Evolutionary conservation across 768 basidiomycete genomes (phyloP).

Genomic region (Russula virescens): DNA sequence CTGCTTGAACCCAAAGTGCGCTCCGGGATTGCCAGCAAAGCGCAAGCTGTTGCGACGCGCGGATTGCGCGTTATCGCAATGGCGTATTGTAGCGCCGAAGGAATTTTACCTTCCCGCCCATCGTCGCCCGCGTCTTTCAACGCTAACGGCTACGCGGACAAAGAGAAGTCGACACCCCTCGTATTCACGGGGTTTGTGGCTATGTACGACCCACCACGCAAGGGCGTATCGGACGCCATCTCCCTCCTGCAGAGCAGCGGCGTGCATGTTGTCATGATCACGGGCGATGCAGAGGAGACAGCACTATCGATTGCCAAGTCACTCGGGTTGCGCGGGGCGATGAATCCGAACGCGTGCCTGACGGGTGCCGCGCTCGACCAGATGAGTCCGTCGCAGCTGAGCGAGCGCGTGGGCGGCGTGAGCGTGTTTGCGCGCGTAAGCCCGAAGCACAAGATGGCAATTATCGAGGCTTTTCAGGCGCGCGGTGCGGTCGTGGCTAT

Average conservation of each 20-base stretch:
- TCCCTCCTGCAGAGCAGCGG: slow-evolving; percentile 74
- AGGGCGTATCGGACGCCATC: slow-evolving; percentile 90
- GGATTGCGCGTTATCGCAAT: slow-evolving; percentile 88
- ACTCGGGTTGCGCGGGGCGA: slow-evolving; percentile 71
- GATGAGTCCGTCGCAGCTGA: slow-evolving; percentile 74
- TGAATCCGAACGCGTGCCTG: slow-evolving; percentile 32
- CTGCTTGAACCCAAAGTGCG: slow-evolving; percentile 64
- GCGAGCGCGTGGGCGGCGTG: slow-evolving; percentile 73
- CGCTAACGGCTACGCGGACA: slow-evolving; percentile 32
- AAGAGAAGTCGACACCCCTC: slow-evolving; percentile 41
- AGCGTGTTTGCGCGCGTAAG: slow-evolving; percentile 95
- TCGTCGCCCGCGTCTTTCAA: slow-evolving; percentile 28
- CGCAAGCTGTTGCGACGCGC: slow-evolving; percentile 61
- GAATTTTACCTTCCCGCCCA: slow-evolving; percentile 23
- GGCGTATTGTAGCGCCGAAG: slow-evolving; percentile 68
- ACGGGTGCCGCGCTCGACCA: slow-evolving; percentile 66
- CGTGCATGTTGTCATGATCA: slow-evolving; percentile 98
- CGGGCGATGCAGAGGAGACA: slow-evolving; percentile 89
- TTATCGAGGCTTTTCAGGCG: slow-evolving; percentile 89
- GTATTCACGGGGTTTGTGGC: slow-evolving; percentile 92
- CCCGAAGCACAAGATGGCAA: slow-evolving; percentile 96
- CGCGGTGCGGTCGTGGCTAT: slow-evolving; percentile 90
- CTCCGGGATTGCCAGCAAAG: slow-evolving; percentile 62
- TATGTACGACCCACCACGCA: slow-evolving; percentile 92
- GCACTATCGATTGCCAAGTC: slow-evolving; percentile 83